Percentiles rank a stretch among this genome's conserved stretches.
phyloP scores from a whole-genome alignment of 1,139 yeast genomes.

The Saccharomyces hybrid region DNA sequence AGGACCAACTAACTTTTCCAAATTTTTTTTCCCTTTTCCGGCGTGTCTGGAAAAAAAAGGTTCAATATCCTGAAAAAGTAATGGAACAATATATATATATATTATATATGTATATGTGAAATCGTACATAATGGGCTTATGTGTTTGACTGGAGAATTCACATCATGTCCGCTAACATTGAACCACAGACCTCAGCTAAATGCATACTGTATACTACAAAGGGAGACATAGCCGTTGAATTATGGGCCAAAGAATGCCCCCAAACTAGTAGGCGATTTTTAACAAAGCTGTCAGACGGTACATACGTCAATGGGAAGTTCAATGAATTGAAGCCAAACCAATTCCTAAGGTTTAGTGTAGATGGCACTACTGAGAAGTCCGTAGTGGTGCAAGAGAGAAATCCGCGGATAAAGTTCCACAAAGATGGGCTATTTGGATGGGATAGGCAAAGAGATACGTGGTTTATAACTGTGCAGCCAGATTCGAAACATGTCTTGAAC shows the following conservation, averaged over 20 bases:
- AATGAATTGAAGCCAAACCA: constrained; percentile 29
- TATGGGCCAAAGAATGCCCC: constrained; percentile 72
- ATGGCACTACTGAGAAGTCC: constrained; percentile 22
- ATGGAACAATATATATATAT: neutral
- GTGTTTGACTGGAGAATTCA: too few relatives aligned
- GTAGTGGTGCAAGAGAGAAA: constrained; percentile 45
- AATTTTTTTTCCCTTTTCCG: neutral
- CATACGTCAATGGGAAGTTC: constrained; percentile 39
- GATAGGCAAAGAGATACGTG: constrained; percentile 32
- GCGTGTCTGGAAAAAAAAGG: neutral
- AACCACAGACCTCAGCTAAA: constrained; percentile 57
- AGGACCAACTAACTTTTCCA: neutral
- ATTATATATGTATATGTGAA: neutral
- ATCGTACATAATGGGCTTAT: neutral
- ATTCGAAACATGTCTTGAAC: constrained; percentile 28
- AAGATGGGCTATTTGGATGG: constrained; percentile 53
- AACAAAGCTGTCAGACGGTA: constrained; percentile 40
- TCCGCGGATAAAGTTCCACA: constrained; percentile 46
- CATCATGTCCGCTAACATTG: constrained; percentile 23
- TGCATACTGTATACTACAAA: constrained; percentile 50
- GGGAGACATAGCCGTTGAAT: constrained; percentile 53
- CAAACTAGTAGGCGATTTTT: constrained; percentile 43
- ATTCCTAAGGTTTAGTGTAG: neutral
- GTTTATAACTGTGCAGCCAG: constrained; percentile 25
- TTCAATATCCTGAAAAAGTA: neutral